phyloP scores from a whole-genome alignment of 2,329 filamentous ascomycete genomes.

The Geosmithia putterillii region DNA sequence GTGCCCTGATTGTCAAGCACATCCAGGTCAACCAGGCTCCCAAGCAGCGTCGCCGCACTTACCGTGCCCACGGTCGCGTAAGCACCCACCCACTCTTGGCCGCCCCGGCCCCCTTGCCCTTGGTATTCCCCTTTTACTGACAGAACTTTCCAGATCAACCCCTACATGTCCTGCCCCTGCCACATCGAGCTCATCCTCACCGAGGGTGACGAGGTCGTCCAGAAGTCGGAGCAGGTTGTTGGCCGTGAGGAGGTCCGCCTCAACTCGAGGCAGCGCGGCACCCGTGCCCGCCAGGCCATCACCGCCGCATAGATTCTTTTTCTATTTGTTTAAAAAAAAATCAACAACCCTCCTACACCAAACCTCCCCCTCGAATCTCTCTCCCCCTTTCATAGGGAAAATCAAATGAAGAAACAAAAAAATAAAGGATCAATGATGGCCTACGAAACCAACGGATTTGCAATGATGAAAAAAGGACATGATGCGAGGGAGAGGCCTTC shows the following conservation, averaged over 20 bases:
- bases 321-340: conserved; percentile 1
- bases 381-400: neutral
- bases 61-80: conserved; percentile 99
- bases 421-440: neutral
- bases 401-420: neutral
- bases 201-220: conserved; percentile 89
- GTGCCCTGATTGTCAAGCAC: conserved; percentile 98
- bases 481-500: too few species aligned
- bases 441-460: too few species aligned
- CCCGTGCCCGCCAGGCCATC: conserved; percentile 50
- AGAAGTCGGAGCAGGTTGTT: conserved; percentile 81
- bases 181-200: conserved; percentile 99
- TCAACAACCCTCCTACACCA: conserved; percentile 2
- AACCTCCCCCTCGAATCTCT: neutral
- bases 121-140: too few species aligned
- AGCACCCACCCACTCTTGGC: too few species aligned
- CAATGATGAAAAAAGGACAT: too few species aligned
- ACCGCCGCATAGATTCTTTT: conserved; percentile 42
- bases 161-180: conserved; percentile 99
- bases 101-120: too few species aligned
- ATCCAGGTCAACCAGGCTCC: conserved; percentile 99
- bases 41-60: conserved; percentile 97
- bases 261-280: conserved; percentile 84
- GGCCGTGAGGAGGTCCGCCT: conserved; percentile 57
- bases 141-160: conserved; percentile 67